phyloP scores from a whole-genome alignment of 805 yeast genomes.

The Pichia phayaonensis region DNA sequence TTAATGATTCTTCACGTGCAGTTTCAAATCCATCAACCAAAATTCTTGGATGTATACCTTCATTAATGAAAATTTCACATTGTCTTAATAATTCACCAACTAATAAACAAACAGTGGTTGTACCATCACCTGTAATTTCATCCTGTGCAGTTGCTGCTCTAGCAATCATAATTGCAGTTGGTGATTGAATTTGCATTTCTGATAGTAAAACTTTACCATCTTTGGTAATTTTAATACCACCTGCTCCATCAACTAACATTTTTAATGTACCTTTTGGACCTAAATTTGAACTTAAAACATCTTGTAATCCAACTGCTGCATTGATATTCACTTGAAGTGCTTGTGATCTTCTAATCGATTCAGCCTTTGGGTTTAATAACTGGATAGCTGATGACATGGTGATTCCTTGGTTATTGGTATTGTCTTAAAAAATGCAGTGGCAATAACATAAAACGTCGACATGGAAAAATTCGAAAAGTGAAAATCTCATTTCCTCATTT shows the following conservation, averaged over 20 bases:
- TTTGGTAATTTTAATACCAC: conserved; percentile 89
- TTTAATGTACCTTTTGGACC: conserved; percentile 97
- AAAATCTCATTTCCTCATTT: neutral
- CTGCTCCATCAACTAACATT: conserved; percentile 95
- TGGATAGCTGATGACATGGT: conserved; percentile 58
- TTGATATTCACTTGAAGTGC: conserved; percentile 92
- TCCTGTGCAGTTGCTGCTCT: conserved; percentile 98
- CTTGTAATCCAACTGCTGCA: conserved; percentile 96
- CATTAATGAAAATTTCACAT: conserved; percentile 84
- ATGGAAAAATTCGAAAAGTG: neutral
- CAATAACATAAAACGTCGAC: neutral
- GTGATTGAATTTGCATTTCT: conserved; percentile 95
- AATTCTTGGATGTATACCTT: conserved; percentile 94
- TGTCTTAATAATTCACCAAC: conserved; percentile 94
- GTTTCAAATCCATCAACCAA: conserved; percentile 91
- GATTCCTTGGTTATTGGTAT: neutral
- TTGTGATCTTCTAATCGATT: conserved; percentile 89
- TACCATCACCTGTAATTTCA: conserved; percentile 99
- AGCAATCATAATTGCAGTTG: conserved; percentile 86
- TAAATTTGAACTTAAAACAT: conserved; percentile 80
- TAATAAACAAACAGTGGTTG: conserved; percentile 87
- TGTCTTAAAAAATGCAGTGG: neutral
- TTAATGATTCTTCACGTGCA: conserved; percentile 71
- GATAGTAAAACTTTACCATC: conserved; percentile 91
- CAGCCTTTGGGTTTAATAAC: conserved; percentile 93